Conservation (phyloP, 2,329 filamentous ascomycete species). For the Pestalotiopsis fici region DNA sequence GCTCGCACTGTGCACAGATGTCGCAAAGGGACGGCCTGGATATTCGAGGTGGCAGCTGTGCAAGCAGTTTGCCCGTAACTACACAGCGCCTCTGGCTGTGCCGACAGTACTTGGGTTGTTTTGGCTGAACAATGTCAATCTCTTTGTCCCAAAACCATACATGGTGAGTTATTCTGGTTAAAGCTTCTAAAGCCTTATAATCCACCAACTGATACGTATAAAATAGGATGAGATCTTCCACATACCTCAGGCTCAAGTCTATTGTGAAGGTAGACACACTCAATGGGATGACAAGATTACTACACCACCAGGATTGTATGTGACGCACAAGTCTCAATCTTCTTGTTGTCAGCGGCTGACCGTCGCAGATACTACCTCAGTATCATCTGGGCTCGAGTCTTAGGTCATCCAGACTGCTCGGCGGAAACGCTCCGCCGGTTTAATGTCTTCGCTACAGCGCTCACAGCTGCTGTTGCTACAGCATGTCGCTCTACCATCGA, state of each 20-base stretch:
- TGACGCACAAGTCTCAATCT: conserved; percentile 15
- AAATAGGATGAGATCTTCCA: conserved; percentile 84
- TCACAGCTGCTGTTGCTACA: conserved; percentile 46
- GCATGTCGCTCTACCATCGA: conserved; percentile 50
- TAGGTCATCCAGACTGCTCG: conserved; percentile 33
- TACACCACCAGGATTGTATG: conserved; percentile 84
- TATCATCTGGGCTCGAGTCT: conserved; percentile 35
- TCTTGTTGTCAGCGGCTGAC: neutral
- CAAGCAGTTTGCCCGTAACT: neutral
- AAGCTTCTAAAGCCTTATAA: neutral
- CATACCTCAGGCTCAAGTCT: conserved; percentile 86
- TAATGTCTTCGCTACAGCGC: conserved; percentile 45
- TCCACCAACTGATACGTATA: neutral
- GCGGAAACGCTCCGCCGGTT: conserved; percentile 46
- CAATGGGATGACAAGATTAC: conserved; percentile 98
- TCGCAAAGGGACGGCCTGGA: neutral
- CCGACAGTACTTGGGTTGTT: conserved; percentile 23
- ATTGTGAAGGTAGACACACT: conserved; percentile 72
- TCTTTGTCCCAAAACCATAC: conserved; percentile 53
- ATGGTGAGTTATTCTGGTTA: conserved; percentile 36
- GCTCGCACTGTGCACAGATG: conserved; percentile 2
- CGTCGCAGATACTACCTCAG: conserved; percentile 37
- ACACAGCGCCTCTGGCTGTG: conserved; percentile 7
- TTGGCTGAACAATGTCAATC: conserved; percentile 41
- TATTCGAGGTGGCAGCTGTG: neutral